Base-by-base conservation (phyloP, 495 filamentous ascomycete genomes). In the Margaritispora aquatica region DNA sequence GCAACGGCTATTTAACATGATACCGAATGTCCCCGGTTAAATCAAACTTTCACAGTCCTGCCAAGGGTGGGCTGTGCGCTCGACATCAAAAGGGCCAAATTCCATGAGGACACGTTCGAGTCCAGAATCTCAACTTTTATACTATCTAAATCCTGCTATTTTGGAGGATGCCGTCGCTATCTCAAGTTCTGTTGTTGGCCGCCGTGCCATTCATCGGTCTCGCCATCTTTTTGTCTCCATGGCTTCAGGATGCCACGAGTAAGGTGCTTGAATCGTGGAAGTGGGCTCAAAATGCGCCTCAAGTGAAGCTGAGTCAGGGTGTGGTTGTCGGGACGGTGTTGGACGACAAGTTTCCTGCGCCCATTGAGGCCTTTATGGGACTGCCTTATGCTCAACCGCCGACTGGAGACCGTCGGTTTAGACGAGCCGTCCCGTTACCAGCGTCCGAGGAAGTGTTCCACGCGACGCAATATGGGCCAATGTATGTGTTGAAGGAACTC, bases 311-410 rank as follows among this genome's bases (percentile, higher is more conserved):
- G 11, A 7, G 20, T 13, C 57, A 59, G 27, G 57, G 57, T 21
- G 13, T 29, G 9, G 57, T 63, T 0, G 19, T 63, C 21, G 60
- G 60, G 7, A 50, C 20, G 15, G 17, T 50, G 2, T 20, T 58
- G 9, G 31, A 58, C 11, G 29, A 55, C 13, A 58, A 54, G 8
- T 63, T 54, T 55, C 55, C 60, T 26, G 19, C 26, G 0, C 56
- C 61, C 1, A 31, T 63, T 8, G 57, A 63, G 20, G 51, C 41
- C 0, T 63, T 63, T 21, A 24, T 63, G 29, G 61, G 61, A 34
- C 23, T 63, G 19, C 61, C 57, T 11, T 63, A 63, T 36, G 51
- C 57, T 15, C 56, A 50, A 13, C 38, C 61, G 26, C 61, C 61
- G 22, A 41, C 41, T n/a, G 61, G 61, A 5, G 56, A 52, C 27